Evolutionary conservation across 352 stramenopile genomes (phyloP), one percentile per base, ranked within the genome.

Genomic region (Phytopythium aichiense): DNA sequence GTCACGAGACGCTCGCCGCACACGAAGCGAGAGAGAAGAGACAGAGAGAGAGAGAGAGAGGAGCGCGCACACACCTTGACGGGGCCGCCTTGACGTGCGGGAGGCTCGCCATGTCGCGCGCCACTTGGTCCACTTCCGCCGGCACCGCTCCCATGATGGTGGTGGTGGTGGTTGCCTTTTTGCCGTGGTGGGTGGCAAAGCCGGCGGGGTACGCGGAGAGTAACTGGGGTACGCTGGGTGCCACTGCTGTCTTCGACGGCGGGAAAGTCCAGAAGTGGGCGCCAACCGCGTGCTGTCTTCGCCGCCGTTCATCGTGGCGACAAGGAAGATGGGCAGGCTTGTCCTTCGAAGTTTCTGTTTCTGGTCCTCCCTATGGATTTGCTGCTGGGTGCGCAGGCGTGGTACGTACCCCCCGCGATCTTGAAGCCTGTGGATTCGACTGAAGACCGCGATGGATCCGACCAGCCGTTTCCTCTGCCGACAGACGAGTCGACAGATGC

Each of bases 241-340:
- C 43, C 30, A 50, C 43, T 28, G 43, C 43, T 30, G 43, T 50
- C 43, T n/a, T n/a, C 5, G 7, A 2, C 43, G 43, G 43, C 43
- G n/a, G 43, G 43, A 50, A 50, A 50, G 43, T 50, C 43, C 43
- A 50, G 43, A 50, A 50, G 18, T 50, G 43, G 43, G n/a, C 43
- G 2, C 7, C 22, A 50, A 28, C 6, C 1, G 12, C 28, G 6
- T 22, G n/a, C 43, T 22, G n/a, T n/a, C n/a, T 18, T 15, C 43
- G n/a, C 43, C 18, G 22, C 43, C 13, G 43, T 50, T 50, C 43
- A 15, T 50, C 23, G 20, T 22, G 4, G 7, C 23, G n/a, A 16
- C 9, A 30, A 50, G n/a, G 43, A 9, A 8, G 43, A 50, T 50
- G 43, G 43, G 43, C 43, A 2, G 2, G 43, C 43, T 50, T 50